Evolutionary conservation across 2,329 filamentous ascomycete species (phyloP), one percentile per base, ranked within the genome.

Genomic region (Eutypa lata): DNA sequence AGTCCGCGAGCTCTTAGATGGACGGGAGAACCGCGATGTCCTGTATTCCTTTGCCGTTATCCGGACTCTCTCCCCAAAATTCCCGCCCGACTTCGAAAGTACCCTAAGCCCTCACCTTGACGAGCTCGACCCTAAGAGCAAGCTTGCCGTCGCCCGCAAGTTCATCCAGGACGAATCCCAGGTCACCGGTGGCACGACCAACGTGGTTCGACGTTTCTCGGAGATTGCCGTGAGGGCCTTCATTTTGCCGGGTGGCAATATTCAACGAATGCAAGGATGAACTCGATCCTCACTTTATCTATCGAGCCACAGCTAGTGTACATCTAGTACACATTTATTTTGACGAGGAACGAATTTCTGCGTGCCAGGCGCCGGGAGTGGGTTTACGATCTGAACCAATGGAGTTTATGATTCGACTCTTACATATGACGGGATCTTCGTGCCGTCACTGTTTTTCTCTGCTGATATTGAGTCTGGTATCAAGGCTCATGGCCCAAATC

Each of bases 41-140:
- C 82, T 97, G 52, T 96, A 96, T 71, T 94, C 90, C 0, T 87
- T 96, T 59, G 90, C 89, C 8, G 83, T 96, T 51, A 85, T 89
- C 16, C 85, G 91, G 24, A 84, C 92, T 57, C 78, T 91, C 48
- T 86, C 88, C 45, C 84, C 85, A 31, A 82, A 84, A 45, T 84
- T 80, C 64, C 80, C 81, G 14, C 75, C 83, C 11, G 81, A 79
- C 58, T 82, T 82, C 31, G 80, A 80, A 57, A 80, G 74, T 54
- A 76, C 79, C 22, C 73, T 81, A 7, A 79, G 82, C 1, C 77
- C 81, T 46, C 82, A 84, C 53, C 74, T 84, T 5, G 85, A 87
- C 63, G 87, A 90, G 69, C 80, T 77, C 44, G 86, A 89, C 47
- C 78, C 84, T 1, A 83, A 83, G 56, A 85, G 81, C 64, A 86